phyloP scores from a whole-genome alignment of 148 eudicot species.

The Mesembryanthemum crystallinum region DNA sequence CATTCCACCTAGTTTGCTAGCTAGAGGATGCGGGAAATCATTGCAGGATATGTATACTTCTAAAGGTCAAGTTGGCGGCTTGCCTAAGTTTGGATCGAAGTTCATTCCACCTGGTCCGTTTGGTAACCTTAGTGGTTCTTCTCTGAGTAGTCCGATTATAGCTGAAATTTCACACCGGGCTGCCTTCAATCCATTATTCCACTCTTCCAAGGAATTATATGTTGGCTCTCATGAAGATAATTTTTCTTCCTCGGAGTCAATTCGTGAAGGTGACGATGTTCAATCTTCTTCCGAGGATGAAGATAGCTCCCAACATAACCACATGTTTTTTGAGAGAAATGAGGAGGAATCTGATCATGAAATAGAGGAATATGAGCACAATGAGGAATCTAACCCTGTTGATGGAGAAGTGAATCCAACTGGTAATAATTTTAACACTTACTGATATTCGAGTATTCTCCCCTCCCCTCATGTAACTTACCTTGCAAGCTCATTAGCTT shows the following conservation, averaged over 20 bases:
- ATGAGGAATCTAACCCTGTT: too few species aligned
- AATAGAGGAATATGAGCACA: background rate
- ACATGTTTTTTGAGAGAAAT: background rate
- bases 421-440: too few species aligned
- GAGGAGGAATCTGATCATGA: background rate
- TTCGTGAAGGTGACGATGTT: background rate
- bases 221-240: background rate
- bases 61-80: background rate
- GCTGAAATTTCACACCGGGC: background rate
- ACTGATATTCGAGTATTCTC: too few species aligned
- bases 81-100: background rate
- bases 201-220: background rate
- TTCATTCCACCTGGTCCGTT: background rate
- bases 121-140: background rate
- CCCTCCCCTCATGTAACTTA: too few species aligned
- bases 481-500: too few species aligned
- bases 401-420: too few species aligned
- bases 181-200: background rate
- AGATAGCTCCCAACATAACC: background rate
- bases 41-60: background rate
- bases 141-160: background rate
- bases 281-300: background rate
- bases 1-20: background rate
- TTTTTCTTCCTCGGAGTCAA: background rate
- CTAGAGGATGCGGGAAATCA: background rate